These are phyloP conservation scores for Aquilaria agallochum DNA, from an alignment of 441 rosid genomes.

Conservation along the genomic window DNA sequence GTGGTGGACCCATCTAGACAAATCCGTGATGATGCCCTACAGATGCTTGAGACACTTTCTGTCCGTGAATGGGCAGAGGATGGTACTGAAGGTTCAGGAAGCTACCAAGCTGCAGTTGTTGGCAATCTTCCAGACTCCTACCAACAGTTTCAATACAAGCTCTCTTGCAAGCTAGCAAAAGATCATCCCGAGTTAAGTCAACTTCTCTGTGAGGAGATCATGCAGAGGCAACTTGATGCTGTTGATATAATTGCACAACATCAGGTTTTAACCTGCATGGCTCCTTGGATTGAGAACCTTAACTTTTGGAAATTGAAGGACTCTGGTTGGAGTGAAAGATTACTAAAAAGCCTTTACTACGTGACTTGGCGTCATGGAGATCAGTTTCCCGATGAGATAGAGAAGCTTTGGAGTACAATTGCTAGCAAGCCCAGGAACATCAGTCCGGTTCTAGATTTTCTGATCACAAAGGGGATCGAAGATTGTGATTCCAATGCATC, in stretches of 20 bases:
- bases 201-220: slow-evolving; percentile 97
- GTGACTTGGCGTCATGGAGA: slow-evolving; percentile 99
- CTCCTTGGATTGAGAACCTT: slow-evolving; percentile 99
- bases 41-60: slow-evolving; percentile 99
- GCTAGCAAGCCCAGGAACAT: slow-evolving; percentile 97
- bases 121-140: slow-evolving; percentile 99
- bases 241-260: slow-evolving; percentile 99
- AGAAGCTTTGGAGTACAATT: slow-evolving; percentile 99
- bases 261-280: slow-evolving; percentile 99
- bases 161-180: slow-evolving; percentile 96
- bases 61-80: slow-evolving; percentile 98
- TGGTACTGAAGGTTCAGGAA: slow-evolving; percentile 83
- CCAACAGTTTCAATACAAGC: slow-evolving; percentile 98
- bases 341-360: slow-evolving; percentile 94
- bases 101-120: slow-evolving; percentile 98
- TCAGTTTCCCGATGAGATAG: slow-evolving; percentile 99
- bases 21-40: slow-evolving; percentile 99
- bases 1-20: slow-evolving; percentile 98
- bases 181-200: slow-evolving; percentile 97
- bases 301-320: slow-evolving; percentile 99
- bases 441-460: slow-evolving; percentile 96
- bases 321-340: slow-evolving; percentile 97
- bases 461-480: slow-evolving; percentile 97
- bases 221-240: slow-evolving; percentile 99
- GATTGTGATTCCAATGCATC: slow-evolving; percentile 99